Evolutionary conservation across 768 basidiomycete genomes (phyloP).

Genomic region (Tephrocybe sp.): DNA sequence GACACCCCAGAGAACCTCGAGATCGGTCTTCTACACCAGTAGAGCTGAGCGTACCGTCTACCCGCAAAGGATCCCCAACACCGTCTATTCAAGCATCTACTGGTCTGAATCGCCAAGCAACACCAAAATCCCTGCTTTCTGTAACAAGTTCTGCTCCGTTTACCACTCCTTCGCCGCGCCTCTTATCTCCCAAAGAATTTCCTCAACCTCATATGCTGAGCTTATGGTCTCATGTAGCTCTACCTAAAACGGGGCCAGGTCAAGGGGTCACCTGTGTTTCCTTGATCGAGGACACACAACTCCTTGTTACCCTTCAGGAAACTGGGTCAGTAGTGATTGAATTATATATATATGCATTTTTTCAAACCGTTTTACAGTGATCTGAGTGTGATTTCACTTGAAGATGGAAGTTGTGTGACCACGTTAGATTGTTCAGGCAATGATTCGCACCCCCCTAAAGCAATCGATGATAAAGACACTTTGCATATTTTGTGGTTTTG

Average conservation of each 20-base stretch:
- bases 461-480: slow-evolving; percentile 32
- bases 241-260: slow-evolving; percentile 39
- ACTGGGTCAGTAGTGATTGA: slow-evolving; percentile 54
- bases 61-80: slow-evolving; percentile 18
- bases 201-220: slow-evolving; percentile 25
- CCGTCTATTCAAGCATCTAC: slow-evolving; percentile 26
- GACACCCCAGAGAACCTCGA: slow-evolving; percentile 38
- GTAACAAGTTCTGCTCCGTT: slow-evolving; percentile 44
- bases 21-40: slow-evolving; percentile 5
- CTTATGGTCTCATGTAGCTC: slow-evolving; percentile 46
- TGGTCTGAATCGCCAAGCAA: slow-evolving; percentile 28
- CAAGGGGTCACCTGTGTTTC: slow-evolving; percentile 47
- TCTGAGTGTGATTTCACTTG: slow-evolving; percentile 50
- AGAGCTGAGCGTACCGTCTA: not conserved
- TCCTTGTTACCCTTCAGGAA: slow-evolving; percentile 58
- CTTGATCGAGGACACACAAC: slow-evolving; percentile 38
- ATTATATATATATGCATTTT: not conserved
- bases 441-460: slow-evolving; percentile 24
- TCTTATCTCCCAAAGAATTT: slow-evolving; percentile 35
- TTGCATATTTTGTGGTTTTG: slow-evolving; percentile 43
- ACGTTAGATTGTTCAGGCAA: slow-evolving; percentile 29
- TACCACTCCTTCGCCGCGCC: slow-evolving; percentile 37
- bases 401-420: slow-evolving; percentile 46
- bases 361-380: slow-evolving; percentile 36
- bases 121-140: slow-evolving; percentile 45